Evolutionary conservation across 2,329 filamentous ascomycete genomes (phyloP).

Genomic region (Metarhizium guizhouense): DNA sequence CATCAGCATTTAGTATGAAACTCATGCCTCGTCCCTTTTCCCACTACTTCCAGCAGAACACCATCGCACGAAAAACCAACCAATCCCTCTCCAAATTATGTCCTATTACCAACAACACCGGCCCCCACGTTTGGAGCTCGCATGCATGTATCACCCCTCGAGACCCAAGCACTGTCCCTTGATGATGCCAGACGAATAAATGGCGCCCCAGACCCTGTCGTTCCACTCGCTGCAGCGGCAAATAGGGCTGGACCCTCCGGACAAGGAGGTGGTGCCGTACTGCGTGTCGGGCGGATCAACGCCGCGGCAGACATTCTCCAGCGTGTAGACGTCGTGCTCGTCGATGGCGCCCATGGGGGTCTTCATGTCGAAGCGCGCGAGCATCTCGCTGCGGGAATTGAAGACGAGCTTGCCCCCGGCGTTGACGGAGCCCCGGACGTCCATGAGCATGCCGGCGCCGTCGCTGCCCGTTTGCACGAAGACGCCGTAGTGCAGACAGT

Average conservation of each 20-base stretch:
- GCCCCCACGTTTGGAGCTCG: too few species aligned
- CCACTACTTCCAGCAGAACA: too few species aligned
- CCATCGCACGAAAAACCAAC: too few species aligned
- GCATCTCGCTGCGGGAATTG: not conserved
- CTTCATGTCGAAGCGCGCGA: not conserved
- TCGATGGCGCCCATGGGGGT: conserved; percentile 3
- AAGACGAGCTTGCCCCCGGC: conserved; percentile 4
- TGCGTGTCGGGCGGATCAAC: conserved; percentile 2
- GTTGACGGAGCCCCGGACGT: conserved; percentile 5
- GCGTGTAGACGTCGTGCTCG: not conserved
- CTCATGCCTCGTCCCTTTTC: too few species aligned
- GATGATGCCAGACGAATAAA: conserved; percentile 13
- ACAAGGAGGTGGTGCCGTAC: not conserved
- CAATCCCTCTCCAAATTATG: too few species aligned
- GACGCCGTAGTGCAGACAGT: conserved; percentile 1
- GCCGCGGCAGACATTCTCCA: conserved; percentile 1
- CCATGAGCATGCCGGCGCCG: conserved; percentile 3
- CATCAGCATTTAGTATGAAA: too few species aligned
- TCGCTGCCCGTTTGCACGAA: conserved; percentile 5
- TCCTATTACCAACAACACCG: too few species aligned
- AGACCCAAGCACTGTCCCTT: conserved; percentile 51
- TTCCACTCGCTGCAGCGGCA: conserved; percentile 6
- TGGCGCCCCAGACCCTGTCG: conserved; percentile 1
- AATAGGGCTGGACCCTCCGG: not conserved
- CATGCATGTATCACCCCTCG: conserved; percentile 24